Evolutionary conservation across 257 asterid genomes (phyloP), one percentile per base, ranked within the genome.

Genomic region (Nicotiana sylvestris): DNA sequence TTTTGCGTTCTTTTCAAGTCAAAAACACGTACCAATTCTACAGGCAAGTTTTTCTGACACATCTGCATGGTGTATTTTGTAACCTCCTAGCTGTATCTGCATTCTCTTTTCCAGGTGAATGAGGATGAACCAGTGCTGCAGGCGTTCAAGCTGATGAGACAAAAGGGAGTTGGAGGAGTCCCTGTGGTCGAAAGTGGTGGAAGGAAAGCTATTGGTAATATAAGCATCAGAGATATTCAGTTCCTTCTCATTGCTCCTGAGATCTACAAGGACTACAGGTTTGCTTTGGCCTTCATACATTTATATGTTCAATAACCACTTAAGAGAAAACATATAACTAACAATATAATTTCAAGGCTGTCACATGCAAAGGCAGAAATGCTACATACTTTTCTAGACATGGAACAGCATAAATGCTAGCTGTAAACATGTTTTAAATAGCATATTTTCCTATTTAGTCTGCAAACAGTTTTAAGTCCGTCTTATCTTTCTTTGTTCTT

Each of bases 111-210:
- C 57, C 90, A 96, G 98, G 98, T 96, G 37, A 17, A 82, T 2
- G 97, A 91, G 87, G 98, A 96, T 37, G 99, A 96, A 35, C 97
- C 99, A 2, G 99, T 96, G 74, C 90, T 96, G 87, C 98, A 94
- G 86, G 98, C 99, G 25, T 96, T 96, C 82, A 96, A 94, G 80
- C 80, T 94, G 51, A 94, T 94, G 99, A 88, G 98, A 82, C 96
- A 90, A 81, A 89, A 94, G 32, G 98, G 97, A 56, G 95, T 94
- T 18, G 99, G 99, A 80, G 99, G 96, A 17, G 83, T 96, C 15
- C 99, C 99, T 0, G 98, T 96, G 72, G 95, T 96, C 56, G 92
- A 88, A 62, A 89, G 90, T 66, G 92, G 87, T 79, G 98, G 98
- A 65, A 90, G 32, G 29, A 93, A 91, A 82, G 95, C 98, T 17